Conservation (phyloP, 1,284 basidiomycete genomes). For the Rhodotorula glutinis region DNA sequence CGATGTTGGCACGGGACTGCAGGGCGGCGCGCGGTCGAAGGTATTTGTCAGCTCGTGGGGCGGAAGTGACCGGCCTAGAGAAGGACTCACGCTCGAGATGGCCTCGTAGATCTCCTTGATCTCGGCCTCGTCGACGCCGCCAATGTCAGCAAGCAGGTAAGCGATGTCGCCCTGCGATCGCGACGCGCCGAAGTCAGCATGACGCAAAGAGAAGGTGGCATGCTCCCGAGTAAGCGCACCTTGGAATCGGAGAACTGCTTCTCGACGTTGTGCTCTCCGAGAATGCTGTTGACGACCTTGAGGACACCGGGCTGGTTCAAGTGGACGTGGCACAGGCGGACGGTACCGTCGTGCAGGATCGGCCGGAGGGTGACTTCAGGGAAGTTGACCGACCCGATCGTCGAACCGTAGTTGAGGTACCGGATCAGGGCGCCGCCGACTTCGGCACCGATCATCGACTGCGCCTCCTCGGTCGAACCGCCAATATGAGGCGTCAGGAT, state of each 20-base stretch:
- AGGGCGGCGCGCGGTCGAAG: background rate
- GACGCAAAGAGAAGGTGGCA: background rate
- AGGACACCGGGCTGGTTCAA: slow-evolving; percentile 97
- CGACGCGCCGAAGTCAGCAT: background rate
- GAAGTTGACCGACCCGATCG: slow-evolving; percentile 94
- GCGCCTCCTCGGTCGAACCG: slow-evolving; percentile 97
- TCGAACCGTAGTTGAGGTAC: slow-evolving; percentile 90
- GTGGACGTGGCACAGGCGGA: slow-evolving; percentile 95
- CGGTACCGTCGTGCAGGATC: slow-evolving; percentile 68
- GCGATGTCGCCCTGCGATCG: slow-evolving; percentile 87
- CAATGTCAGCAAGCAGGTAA: slow-evolving; percentile 94
- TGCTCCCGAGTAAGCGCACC: slow-evolving; percentile 68
- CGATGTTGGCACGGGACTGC: slow-evolving; percentile 66
- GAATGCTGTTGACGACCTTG: slow-evolving; percentile 83
- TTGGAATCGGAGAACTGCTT: slow-evolving; percentile 93
- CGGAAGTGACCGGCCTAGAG: background rate
- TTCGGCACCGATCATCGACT: slow-evolving; percentile 93
- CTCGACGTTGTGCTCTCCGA: slow-evolving; percentile 95
- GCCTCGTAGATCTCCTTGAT: slow-evolving; percentile 76
- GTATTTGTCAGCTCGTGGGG: background rate
- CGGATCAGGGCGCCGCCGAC: slow-evolving; percentile 80
- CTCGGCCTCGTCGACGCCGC: slow-evolving; percentile 78
- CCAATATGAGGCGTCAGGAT: slow-evolving; percentile 98
- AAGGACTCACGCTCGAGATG: slow-evolving; percentile 52
- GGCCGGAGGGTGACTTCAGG: slow-evolving; percentile 95